phyloP scores from a whole-genome alignment of 352 stramenopile genomes.

The Pythium myriotylum region DNA sequence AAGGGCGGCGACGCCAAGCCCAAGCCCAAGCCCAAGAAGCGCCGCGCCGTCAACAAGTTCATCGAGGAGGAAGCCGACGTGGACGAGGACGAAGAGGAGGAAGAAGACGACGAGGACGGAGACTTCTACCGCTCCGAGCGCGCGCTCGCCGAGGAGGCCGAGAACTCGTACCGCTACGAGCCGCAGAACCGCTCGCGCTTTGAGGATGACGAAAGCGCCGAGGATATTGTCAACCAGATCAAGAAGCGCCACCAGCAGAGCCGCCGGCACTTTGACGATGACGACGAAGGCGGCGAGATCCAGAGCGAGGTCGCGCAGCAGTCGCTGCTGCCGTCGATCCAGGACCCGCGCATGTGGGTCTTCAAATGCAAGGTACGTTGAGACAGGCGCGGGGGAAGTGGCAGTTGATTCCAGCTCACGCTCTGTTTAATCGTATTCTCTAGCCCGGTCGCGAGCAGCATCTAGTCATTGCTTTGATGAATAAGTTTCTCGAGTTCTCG shows the following conservation, averaged over 20 bases:
- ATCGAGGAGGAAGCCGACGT: conserved; percentile 89
- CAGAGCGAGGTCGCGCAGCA: conserved; percentile 89
- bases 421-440: background rate
- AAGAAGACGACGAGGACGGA: conserved; percentile 80
- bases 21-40: conserved; percentile 86
- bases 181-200: conserved; percentile 72
- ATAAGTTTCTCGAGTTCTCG: conserved; percentile 89
- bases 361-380: conserved; percentile 86
- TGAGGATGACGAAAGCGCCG: conserved; percentile 80
- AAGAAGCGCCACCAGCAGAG: conserved; percentile 89
- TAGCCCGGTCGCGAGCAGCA: conserved; percentile 84
- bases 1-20: conserved; percentile 49
- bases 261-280: conserved; percentile 82
- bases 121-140: conserved; percentile 82
- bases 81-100: conserved; percentile 86
- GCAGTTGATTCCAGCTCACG: too few species aligned
- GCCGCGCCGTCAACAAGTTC: conserved; percentile 86
- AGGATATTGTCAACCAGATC: conserved; percentile 87
- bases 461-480: conserved; percentile 87
- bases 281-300: conserved; percentile 82
- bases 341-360: conserved; percentile 89
- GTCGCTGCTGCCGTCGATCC: conserved; percentile 85
- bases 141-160: conserved; percentile 75
- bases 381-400: background rate
- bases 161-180: conserved; percentile 74